These are phyloP conservation scores for Fallopia convolvulus DNA, from an alignment of 148 eudicot genomes.

Conservation along the genomic window DNA sequence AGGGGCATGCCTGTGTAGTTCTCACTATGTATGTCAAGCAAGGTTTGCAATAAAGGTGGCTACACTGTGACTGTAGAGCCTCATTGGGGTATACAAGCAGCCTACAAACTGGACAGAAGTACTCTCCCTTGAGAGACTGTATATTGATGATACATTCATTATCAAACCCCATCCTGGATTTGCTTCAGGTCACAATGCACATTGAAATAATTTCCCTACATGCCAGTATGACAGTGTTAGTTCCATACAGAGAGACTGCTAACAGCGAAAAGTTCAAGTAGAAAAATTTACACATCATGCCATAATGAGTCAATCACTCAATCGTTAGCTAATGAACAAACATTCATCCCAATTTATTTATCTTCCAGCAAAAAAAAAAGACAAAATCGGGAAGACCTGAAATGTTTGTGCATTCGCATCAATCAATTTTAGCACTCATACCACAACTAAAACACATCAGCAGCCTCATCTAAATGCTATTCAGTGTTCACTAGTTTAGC, in stretches of 20 bases:
- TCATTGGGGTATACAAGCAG: constrained; percentile 86
- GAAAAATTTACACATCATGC: background rate
- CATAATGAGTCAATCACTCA: background rate
- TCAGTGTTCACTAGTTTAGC: background rate
- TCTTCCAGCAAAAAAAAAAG: background rate
- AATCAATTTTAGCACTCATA: background rate
- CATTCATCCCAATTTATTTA: background rate
- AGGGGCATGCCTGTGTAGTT: constrained; percentile 76
- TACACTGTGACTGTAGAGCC: constrained; percentile 84
- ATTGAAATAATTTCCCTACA: background rate
- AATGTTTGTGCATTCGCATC: background rate
- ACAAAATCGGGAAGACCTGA: background rate
- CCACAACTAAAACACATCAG: background rate
- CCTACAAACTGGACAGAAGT: constrained; percentile 90
- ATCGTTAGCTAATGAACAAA: background rate
- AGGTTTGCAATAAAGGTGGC: constrained; percentile 91
- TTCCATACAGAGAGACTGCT: background rate
- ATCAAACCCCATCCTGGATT: constrained; percentile 76
- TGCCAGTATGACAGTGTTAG: background rate
- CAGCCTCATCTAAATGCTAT: background rate
- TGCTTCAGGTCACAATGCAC: constrained; percentile 4
- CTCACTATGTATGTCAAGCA: constrained; percentile 71
- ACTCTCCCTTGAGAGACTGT: constrained; percentile 76
- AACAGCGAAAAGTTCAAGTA: background rate
- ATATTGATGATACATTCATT: constrained; percentile 85